Conservation (phyloP, 352 stramenopile genomes). For the Phytophthora hibernalis region DNA sequence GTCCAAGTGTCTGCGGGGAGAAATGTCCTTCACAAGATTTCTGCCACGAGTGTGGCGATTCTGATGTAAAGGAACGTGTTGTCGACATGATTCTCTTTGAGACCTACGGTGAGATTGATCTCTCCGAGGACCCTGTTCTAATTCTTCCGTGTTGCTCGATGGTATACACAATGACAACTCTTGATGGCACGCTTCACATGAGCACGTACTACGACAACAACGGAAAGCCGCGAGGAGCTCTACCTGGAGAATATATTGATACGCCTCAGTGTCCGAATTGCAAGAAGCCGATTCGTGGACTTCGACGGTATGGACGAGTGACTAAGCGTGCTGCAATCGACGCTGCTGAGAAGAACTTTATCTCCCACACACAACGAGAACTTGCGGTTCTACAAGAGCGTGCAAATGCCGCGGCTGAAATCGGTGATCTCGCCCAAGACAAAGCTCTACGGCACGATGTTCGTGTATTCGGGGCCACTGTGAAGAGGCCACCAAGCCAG, state of each 20-base stretch:
- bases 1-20: conserved; percentile 80
- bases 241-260: conserved; percentile 37
- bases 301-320: conserved; percentile 54
- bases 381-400: conserved; percentile 34
- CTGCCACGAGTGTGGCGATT: conserved; percentile 64
- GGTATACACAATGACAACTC: conserved; percentile 66
- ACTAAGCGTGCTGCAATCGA: conserved; percentile 52
- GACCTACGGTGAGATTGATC: conserved; percentile 65
- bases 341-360: conserved; percentile 59
- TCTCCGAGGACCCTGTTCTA: conserved; percentile 72
- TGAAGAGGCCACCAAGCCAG: conserved; percentile 40
- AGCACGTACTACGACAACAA: conserved; percentile 40
- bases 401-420: conserved; percentile 21
- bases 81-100: conserved; percentile 74
- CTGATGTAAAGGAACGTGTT: conserved; percentile 44
- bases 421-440: conserved; percentile 19
- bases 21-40: conserved; percentile 57
- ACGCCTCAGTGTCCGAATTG: conserved; percentile 57
- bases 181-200: conserved; percentile 73
- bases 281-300: conserved; percentile 44
- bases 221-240: conserved; percentile 24
- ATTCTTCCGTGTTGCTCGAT: conserved; percentile 72
- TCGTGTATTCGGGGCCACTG: conserved; percentile 21
- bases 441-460: conserved; percentile 33
- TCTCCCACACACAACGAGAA: conserved; percentile 34